A percentile compares a stretch with the other conserved stretches of the same genome.
Conservation (phyloP, 805 yeast genomes). For the Metschnikowia noctiluminum region DNA sequence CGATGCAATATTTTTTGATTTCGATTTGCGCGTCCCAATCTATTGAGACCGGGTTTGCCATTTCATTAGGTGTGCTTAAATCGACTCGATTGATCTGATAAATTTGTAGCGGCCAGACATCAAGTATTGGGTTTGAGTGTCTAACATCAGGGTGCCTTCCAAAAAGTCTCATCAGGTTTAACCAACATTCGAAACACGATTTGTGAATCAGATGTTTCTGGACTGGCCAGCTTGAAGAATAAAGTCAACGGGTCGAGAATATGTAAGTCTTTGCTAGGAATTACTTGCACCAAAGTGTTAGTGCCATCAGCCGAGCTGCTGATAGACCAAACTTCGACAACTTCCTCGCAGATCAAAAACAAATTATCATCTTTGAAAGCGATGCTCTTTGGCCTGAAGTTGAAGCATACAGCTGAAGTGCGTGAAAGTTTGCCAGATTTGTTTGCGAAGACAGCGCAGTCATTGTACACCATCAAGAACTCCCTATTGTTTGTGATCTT, state of each 20-base stretch:
- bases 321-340: conserved; percentile 66
- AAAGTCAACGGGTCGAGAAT: conserved; percentile 24
- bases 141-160: background rate
- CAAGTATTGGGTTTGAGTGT: too few relatives aligned
- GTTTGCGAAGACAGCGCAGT: conserved; percentile 65
- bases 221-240: conserved; percentile 56
- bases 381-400: conserved; percentile 36
- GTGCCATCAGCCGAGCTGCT: conserved; percentile 43
- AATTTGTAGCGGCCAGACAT: too few relatives aligned
- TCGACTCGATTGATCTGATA: too few relatives aligned
- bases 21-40: too few relatives aligned
- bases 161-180: background rate
- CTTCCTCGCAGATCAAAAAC: conserved; percentile 56
- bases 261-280: conserved; percentile 64
- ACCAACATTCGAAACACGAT: conserved; percentile 36
- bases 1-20: too few relatives aligned
- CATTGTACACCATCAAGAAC: conserved; percentile 64
- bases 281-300: conserved; percentile 58
- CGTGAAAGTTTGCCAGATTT: conserved; percentile 53
- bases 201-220: conserved; percentile 59
- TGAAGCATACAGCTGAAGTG: conserved; percentile 41
- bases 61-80: too few relatives aligned
- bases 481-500: conserved; percentile 52
- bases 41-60: too few relatives aligned
- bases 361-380: conserved; percentile 33